phyloP scores from a whole-genome alignment of 768 basidiomycete genomes.

The Termitomyces bulborhizus region DNA sequence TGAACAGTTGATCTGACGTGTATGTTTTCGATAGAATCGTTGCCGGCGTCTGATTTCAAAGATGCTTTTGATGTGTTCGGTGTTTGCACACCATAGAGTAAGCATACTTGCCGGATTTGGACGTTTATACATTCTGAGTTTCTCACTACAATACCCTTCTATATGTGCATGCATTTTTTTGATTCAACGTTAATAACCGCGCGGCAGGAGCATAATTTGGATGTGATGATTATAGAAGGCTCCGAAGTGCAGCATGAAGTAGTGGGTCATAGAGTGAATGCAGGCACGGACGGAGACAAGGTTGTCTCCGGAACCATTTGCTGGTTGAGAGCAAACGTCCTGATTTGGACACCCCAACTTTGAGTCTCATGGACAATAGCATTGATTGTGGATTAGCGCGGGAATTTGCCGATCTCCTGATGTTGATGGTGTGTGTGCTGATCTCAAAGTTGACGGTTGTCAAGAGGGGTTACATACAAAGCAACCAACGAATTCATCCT shows the following conservation, averaged over 20 bases:
- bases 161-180: conserved; percentile 16
- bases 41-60: conserved; percentile 42
- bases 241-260: not conserved
- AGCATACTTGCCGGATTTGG: conserved; percentile 24
- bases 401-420: not conserved
- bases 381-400: conserved; percentile 6
- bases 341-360: not conserved
- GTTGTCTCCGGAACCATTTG: not conserved
- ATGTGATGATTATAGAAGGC: not conserved
- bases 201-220: not conserved
- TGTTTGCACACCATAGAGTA: conserved; percentile 8
- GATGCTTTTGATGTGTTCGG: not conserved
- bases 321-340: not conserved
- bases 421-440: not conserved
- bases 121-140: conserved; percentile 12
- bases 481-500: not conserved
- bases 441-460: not conserved
- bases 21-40: conserved; percentile 40
- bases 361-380: not conserved
- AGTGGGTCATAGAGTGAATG: not conserved
- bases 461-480: not conserved
- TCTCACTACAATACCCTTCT: conserved; percentile 24
- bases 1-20: conserved; percentile 2
- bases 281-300: not conserved
- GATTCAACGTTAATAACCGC: conserved; percentile 1